A percentile compares a stretch with the other conserved stretches of the same genome.
Conservation (phyloP, 2,329 filamentous ascomycete species). For the Didymosphaeria variabile region DNA sequence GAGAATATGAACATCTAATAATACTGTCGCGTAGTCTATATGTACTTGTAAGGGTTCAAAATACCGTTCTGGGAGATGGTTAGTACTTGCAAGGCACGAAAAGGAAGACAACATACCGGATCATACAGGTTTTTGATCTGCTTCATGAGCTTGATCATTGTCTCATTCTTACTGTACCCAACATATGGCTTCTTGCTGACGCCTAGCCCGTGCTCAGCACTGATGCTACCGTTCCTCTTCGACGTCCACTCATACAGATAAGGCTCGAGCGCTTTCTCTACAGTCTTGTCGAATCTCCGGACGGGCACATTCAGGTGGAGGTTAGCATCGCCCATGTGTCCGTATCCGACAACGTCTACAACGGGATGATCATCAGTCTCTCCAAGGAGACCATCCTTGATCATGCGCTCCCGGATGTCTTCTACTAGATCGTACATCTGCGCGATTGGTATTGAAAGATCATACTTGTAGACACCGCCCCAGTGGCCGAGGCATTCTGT, state of each 20-base stretch:
- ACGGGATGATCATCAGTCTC: conserved; percentile 81
- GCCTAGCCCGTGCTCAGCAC: conserved; percentile 93
- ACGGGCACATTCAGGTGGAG: conserved; percentile 91
- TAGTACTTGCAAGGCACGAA: conserved; percentile 17
- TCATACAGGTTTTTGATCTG: conserved; percentile 94
- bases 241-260: conserved; percentile 98
- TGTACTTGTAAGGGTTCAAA: conserved; percentile 99
- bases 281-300: conserved; percentile 81
- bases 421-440: conserved; percentile 91
- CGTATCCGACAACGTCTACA: conserved; percentile 91
- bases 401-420: conserved; percentile 78
- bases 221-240: conserved; percentile 89
- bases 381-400: conserved; percentile 74
- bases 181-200: conserved; percentile 96
- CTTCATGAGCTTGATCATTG: conserved; percentile 90
- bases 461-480: conserved; percentile 98
- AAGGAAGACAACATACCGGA: conserved; percentile 71
- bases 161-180: conserved; percentile 88
- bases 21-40: conserved; percentile 49
- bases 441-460: conserved; percentile 88
- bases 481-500: conserved; percentile 88
- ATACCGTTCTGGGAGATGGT: conserved; percentile 78
- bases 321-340: conserved; percentile 98
- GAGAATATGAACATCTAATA: conserved; percentile 11
- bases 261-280: conserved; percentile 89